These are phyloP conservation scores for Themeda triandra DNA, from an alignment of 176 grass and related monocot species.

Conservation along the genomic window DNA sequence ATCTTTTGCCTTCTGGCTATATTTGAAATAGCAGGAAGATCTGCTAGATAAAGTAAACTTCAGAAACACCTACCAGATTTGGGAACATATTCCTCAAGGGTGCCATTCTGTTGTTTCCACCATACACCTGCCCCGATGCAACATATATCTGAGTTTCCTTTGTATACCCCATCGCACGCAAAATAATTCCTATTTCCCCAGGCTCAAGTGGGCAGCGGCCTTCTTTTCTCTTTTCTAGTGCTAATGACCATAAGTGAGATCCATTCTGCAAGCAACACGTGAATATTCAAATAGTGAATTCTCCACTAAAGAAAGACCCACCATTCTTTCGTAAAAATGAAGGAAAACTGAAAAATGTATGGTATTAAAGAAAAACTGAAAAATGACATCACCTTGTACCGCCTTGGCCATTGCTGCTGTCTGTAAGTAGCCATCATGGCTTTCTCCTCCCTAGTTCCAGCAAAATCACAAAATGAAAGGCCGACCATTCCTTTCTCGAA, in stretches of 20 bases:
- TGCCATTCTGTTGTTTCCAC: slow-evolving; percentile 84
- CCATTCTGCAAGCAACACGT: slow-evolving; percentile 61
- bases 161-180: slow-evolving; percentile 87
- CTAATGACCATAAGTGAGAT: slow-evolving; percentile 84
- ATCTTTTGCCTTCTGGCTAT: background rate
- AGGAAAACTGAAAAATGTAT: background rate
- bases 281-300: slow-evolving; percentile 5
- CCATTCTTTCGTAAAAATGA: background rate
- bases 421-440: slow-evolving; percentile 93
- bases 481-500: slow-evolving; percentile 99
- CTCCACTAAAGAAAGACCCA: background rate
- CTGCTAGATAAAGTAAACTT: background rate
- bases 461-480: slow-evolving; percentile 98
- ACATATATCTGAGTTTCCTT: slow-evolving; percentile 98
- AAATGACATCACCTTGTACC: slow-evolving; percentile 71
- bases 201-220: slow-evolving; percentile 93
- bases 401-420: slow-evolving; percentile 90
- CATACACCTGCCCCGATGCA: slow-evolving; percentile 95
- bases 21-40: background rate
- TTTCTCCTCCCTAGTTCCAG: slow-evolving; percentile 92
- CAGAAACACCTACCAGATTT: slow-evolving; percentile 60
- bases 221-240: slow-evolving; percentile 96
- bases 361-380: background rate
- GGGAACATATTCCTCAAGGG: slow-evolving; percentile 96
- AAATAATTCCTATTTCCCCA: slow-evolving; percentile 85